These are phyloP conservation scores for Pseudocercospora eumusae DNA, from an alignment of 2,329 filamentous ascomycete species.

Conservation along the genomic window DNA sequence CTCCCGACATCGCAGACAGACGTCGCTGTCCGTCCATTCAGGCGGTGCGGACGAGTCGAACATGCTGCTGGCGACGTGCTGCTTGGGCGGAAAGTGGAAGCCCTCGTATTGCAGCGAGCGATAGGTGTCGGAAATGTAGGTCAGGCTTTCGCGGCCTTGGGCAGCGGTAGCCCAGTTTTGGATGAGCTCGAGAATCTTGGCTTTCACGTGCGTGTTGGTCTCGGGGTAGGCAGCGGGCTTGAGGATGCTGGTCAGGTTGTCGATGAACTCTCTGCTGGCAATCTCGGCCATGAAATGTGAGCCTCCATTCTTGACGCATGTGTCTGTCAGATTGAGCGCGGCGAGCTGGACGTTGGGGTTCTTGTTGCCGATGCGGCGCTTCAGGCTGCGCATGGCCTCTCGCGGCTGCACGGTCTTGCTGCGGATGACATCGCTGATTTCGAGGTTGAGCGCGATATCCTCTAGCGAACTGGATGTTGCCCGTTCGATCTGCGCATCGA, in stretches of 20 bases:
- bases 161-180: conserved; percentile 91
- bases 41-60: conserved; percentile 96
- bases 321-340: conserved; percentile 94
- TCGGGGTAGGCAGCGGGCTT: conserved; percentile 73
- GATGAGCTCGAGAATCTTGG: conserved; percentile 88
- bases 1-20: conserved; percentile 96
- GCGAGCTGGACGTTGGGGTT: conserved; percentile 97
- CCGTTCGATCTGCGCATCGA: conserved; percentile 96
- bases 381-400: conserved; percentile 96
- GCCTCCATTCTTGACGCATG: conserved; percentile 97
- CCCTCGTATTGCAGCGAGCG: conserved; percentile 78
- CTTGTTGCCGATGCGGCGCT: conserved; percentile 91
- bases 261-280: conserved; percentile 96
- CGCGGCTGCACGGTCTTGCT: conserved; percentile 97
- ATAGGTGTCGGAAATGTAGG: conserved; percentile 88
- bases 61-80: conserved; percentile 92
- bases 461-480: conserved; percentile 96
- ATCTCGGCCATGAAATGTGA: conserved; percentile 94
- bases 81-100: conserved; percentile 83
- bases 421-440: conserved; percentile 95
- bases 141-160: conserved; percentile 77
- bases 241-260: conserved; percentile 87
- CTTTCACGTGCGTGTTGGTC: conserved; percentile 80
- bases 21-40: conserved; percentile 96
- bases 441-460: conserved; percentile 94